A percentile compares a stretch with the other conserved stretches of the same genome.
phyloP scores from a whole-genome alignment of 2,329 filamentous ascomycete species.

The Fusarium mexicanum region DNA sequence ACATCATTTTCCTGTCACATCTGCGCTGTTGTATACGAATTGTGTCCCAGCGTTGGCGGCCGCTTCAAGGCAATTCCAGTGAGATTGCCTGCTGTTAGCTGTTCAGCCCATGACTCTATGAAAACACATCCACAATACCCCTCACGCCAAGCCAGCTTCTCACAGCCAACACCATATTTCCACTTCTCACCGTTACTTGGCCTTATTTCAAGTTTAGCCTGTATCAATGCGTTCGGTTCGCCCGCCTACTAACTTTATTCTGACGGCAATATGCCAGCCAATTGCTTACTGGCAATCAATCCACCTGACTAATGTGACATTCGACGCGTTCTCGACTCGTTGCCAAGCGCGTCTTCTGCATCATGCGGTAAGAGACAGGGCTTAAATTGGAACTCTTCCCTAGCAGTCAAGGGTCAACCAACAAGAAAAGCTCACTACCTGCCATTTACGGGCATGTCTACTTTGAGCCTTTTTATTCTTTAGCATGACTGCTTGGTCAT shows the following conservation, averaged over 20 bases:
- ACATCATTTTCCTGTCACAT: rapidly evolving
- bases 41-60: background rate
- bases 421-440: background rate
- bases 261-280: background rate
- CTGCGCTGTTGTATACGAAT: rapidly evolving
- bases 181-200: background rate
- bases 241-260: background rate
- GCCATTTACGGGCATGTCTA: background rate
- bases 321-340: background rate
- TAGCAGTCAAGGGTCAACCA: background rate
- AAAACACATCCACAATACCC: background rate
- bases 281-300: rapidly evolving
- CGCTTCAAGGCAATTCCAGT: background rate
- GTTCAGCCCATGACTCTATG: background rate
- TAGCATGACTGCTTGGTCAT: background rate
- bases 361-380: background rate
- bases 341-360: background rate
- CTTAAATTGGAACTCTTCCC: background rate
- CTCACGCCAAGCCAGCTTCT: background rate
- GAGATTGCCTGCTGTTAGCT: rapidly evolving
- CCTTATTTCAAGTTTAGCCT: background rate
- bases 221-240: background rate
- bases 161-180: rapidly evolving
- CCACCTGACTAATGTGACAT: background rate
- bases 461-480: background rate